A percentile compares a stretch with the other conserved stretches of the same genome.
Evolutionary conservation across 2,329 filamentous ascomycete genomes (phyloP).

Genomic region (Bipolaris cookei): DNA sequence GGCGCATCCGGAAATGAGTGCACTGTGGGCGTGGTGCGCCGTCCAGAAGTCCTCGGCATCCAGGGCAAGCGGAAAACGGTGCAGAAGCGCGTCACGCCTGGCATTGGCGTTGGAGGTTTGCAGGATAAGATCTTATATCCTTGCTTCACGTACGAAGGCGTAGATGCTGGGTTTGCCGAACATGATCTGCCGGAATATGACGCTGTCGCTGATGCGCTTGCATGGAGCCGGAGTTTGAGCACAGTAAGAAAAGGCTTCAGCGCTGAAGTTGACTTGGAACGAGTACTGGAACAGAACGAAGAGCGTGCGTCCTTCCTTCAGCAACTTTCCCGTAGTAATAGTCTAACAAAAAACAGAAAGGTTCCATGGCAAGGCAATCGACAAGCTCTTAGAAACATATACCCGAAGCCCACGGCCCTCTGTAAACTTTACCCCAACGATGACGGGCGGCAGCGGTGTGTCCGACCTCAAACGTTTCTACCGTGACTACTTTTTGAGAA

Average conservation of each 20-base stretch:
- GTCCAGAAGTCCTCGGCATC: slow-evolving; percentile 60
- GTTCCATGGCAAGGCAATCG: slow-evolving; percentile 44
- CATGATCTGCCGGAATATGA: slow-evolving; percentile 72
- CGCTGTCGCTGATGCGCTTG: slow-evolving; percentile 66
- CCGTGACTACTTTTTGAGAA: slow-evolving; percentile 60
- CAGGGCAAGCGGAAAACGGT: slow-evolving; percentile 58
- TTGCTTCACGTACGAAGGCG: slow-evolving; percentile 63
- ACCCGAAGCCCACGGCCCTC: slow-evolving; percentile 45
- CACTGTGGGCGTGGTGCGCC: slow-evolving; percentile 57
- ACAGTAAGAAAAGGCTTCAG: slow-evolving; percentile 66
- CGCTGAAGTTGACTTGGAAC: slow-evolving; percentile 55
- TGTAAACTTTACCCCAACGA: slow-evolving; percentile 53
- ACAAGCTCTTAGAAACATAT: slow-evolving; percentile 50
- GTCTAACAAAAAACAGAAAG: slow-evolving; percentile 39
- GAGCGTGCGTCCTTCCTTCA: slow-evolving; percentile 35
- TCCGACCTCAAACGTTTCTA: slow-evolving; percentile 61
- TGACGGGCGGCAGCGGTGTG: slow-evolving; percentile 54
- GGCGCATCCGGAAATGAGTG: slow-evolving; percentile 43
- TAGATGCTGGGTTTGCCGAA: slow-evolving; percentile 72
- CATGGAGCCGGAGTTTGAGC: slow-evolving; percentile 70
- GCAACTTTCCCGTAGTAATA: no score
- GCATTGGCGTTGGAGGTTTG: slow-evolving; percentile 58
- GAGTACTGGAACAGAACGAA: slow-evolving; percentile 52
- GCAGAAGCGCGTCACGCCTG: slow-evolving; percentile 57
- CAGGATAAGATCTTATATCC: slow-evolving; percentile 52